Evolutionary conservation across 2,329 filamentous ascomycete species (phyloP), one percentile per base, ranked within the genome.

Genomic region (Gremmenia infestans): DNA sequence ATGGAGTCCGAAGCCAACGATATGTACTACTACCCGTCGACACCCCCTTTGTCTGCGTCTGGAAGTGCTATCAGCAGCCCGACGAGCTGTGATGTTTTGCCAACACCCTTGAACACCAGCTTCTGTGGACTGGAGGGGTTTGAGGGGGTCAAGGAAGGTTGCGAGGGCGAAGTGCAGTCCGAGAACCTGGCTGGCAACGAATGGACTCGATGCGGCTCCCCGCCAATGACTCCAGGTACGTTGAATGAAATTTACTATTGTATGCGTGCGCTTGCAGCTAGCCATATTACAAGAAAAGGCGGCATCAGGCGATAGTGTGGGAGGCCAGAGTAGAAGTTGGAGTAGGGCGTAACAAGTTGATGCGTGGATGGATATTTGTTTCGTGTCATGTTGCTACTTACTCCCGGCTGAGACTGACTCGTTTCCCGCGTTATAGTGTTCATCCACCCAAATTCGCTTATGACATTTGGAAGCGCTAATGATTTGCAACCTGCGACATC

Each of bases 141-240:
- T 57, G 81, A 87, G 62, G 82, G 78, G 28, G 76, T 85, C 64
- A 91, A 92, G 78, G 80, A 89, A 62, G 81, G 81, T 28, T 84
- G 87, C 62, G 86, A 93, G 66, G 78, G 81, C 48, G 87, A 89
- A 59, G 80, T 85, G 22, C 81, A 86, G 65, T 81, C 83, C 19
- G 89, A 94, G 74, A 85, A 85, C 60, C 80, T 93, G 54, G 83
- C 88, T 52, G 79, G 78, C 61, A 78, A 88, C 61, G 88, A 93
- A 66, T 95, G 90, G 87, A 79, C 87, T 55, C 85, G 81, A 70
- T 87, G 85, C 58, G 81, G 82, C 56, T 96, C 92, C 35, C 91
- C 92, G 51, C 90, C 91, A 23, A 84, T 96, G 82, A 95, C 91
- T 67, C 91, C 92, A 82, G 85, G 91, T 96, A 86, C 78, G 90